phyloP scores from a whole-genome alignment of 2,329 filamentous ascomycete species.

The Didymella keratinophila region DNA sequence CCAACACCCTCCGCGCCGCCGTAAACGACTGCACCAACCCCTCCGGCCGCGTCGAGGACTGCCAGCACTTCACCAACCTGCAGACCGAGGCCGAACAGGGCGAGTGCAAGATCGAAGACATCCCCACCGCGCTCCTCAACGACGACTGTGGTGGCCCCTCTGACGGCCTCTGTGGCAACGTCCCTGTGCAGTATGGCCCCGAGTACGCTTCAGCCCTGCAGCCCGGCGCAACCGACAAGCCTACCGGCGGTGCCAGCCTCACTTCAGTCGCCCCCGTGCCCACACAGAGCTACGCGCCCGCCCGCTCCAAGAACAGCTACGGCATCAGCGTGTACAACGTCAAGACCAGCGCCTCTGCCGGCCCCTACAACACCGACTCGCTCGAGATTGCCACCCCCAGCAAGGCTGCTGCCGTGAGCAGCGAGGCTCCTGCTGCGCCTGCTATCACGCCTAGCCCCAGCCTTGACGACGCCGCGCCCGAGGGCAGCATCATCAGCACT shows the following conservation, averaged over 20 bases:
- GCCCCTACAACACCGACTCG: constrained; percentile 17
- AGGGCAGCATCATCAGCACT: constrained; percentile 48
- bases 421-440: constrained; percentile 26
- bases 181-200: constrained; percentile 58
- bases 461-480: constrained; percentile 16
- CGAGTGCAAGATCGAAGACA: constrained; percentile 67
- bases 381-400: constrained; percentile 18
- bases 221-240: constrained; percentile 31
- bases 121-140: constrained; percentile 62
- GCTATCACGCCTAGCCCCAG: constrained; percentile 35
- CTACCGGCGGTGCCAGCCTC: constrained; percentile 30
- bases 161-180: constrained; percentile 70
- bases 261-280: constrained; percentile 38
- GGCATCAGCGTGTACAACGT: constrained; percentile 47
- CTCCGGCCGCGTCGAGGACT: constrained; percentile 75
- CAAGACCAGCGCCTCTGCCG: constrained; percentile 12
- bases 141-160: constrained; percentile 69
- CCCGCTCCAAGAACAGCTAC: constrained; percentile 41
- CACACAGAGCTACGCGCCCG: constrained; percentile 46
- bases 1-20: constrained; percentile 69
- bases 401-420: constrained; percentile 4
- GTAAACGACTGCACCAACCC: constrained; percentile 76
- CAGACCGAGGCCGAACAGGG: constrained; percentile 64
- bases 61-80: constrained; percentile 71
- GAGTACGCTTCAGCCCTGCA: constrained; percentile 48